Conservation (phyloP, 179 eudicot genomes). For the Sideroxylon spinosum region DNA sequence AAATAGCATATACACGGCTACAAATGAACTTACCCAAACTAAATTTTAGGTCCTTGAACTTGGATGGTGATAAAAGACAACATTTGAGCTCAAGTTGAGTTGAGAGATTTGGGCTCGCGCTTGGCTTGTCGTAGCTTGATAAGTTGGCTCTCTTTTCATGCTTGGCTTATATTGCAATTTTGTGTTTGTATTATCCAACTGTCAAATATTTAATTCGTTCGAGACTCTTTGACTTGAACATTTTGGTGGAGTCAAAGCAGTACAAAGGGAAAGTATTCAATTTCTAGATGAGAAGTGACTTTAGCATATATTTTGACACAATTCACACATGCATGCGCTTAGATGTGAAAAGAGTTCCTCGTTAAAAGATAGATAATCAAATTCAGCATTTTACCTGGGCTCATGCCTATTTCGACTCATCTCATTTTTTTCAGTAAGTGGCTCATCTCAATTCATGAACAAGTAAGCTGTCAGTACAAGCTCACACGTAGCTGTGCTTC, state of each 20-base stretch:
- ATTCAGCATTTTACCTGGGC: neutral
- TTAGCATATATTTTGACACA: neutral
- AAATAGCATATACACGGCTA: too few species aligned
- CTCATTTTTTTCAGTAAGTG: too few species aligned
- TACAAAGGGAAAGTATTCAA: neutral
- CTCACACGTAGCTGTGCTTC: neutral
- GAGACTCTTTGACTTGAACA: neutral
- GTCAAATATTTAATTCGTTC: neutral
- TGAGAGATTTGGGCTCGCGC: too few species aligned
- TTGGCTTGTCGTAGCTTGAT: neutral
- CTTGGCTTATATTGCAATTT: neutral
- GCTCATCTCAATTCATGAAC: neutral
- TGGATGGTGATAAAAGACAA: neutral
- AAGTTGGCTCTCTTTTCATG: neutral
- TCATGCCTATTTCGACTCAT: neutral
- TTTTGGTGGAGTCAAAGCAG: neutral
- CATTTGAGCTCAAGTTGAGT: neutral
- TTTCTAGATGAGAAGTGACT: too few species aligned
- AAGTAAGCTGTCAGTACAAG: neutral
- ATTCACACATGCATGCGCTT: neutral
- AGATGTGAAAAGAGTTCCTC: neutral
- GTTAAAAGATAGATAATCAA: neutral
- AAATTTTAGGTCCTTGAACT: neutral
- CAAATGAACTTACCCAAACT: neutral
- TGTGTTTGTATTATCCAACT: neutral